These are phyloP conservation scores for Pythium sukuiense DNA, from an alignment of 352 stramenopile species.

Conservation along the genomic window DNA sequence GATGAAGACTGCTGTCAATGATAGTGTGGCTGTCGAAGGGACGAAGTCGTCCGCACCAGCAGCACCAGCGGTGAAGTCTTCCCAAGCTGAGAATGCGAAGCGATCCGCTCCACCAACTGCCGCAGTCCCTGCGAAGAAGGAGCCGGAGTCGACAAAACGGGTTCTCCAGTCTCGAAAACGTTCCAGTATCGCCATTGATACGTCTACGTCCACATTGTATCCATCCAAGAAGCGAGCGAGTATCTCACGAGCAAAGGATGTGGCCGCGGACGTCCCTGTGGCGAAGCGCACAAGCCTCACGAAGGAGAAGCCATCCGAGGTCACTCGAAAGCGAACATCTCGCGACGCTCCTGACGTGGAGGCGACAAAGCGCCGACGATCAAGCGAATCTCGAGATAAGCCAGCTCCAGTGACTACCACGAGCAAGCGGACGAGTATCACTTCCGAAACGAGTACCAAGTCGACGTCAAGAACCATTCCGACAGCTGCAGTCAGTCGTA, in stretches of 20 bases:
- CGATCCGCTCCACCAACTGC: background rate
- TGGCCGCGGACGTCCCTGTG: background rate
- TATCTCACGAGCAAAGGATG: constrained; percentile 14
- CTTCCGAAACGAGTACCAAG: background rate
- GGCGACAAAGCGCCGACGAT: constrained; percentile 16
- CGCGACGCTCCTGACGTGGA: constrained; percentile 1
- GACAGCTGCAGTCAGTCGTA: constrained; percentile 24
- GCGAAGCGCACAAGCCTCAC: constrained; percentile 21
- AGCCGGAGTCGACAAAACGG: constrained; percentile 8
- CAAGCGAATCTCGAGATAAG: constrained; percentile 11
- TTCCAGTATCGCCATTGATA: constrained; percentile 27
- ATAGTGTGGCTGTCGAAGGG: background rate
- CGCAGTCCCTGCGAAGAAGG: background rate
- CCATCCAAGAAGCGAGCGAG: constrained; percentile 27
- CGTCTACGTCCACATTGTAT: constrained; percentile 20
- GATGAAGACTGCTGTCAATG: background rate
- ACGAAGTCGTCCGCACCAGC: background rate
- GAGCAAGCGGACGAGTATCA: constrained; percentile 5
- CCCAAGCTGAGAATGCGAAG: background rate
- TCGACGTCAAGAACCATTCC: background rate
- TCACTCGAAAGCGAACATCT: constrained; percentile 17
- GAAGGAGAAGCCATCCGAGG: constrained; percentile 9
- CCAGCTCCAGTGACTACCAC: background rate
- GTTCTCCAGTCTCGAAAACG: constrained; percentile 13
- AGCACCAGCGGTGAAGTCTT: background rate